These are phyloP conservation scores for Hyphodiscus hymeniophilus DNA, from an alignment of 495 filamentous ascomycete species.

Conservation along the genomic window DNA sequence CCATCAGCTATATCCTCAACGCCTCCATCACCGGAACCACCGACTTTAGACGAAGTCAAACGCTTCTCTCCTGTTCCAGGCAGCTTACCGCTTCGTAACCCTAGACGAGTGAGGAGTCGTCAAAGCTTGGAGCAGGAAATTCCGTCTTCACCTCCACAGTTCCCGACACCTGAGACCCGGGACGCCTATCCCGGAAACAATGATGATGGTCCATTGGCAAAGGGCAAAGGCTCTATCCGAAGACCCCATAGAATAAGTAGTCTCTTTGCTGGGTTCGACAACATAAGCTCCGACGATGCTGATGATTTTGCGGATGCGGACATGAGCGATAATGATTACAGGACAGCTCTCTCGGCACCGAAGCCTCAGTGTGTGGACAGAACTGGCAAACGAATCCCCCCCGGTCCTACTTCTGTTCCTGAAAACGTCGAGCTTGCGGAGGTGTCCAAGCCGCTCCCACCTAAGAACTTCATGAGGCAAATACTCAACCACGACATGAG, in stretches of 20 bases:
- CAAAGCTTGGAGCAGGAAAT: slow-evolving; percentile 35
- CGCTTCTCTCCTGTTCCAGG: slow-evolving; percentile 42
- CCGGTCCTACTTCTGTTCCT: slow-evolving; percentile 19
- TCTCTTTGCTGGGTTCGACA: slow-evolving; percentile 76
- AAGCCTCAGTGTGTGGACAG: slow-evolving; percentile 31
- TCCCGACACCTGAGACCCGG: slow-evolving; percentile 33
- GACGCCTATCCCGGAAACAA: slow-evolving; percentile 77
- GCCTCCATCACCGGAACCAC: slow-evolving; percentile 38
- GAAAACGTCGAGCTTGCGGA: slow-evolving; percentile 18
- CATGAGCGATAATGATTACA: slow-evolving; percentile 55
- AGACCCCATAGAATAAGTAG: slow-evolving; percentile 70
- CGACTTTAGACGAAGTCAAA: slow-evolving; percentile 26
- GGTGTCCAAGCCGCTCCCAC: slow-evolving; percentile 9
- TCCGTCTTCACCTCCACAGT: slow-evolving; percentile 37
- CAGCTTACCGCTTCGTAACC: slow-evolving; percentile 42
- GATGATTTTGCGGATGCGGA: slow-evolving; percentile 52
- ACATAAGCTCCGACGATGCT: slow-evolving; percentile 49
- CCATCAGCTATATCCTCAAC: slow-evolving; percentile 59
- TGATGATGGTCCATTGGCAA: slow-evolving; percentile 67
- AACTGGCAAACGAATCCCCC: slow-evolving; percentile 29
- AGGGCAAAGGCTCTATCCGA: slow-evolving; percentile 49
- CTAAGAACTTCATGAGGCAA: slow-evolving; percentile 4
- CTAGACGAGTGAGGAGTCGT: slow-evolving; percentile 37
- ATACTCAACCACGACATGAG: slow-evolving; percentile 10
- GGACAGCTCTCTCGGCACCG: slow-evolving; percentile 56